Evolutionary conservation across 495 filamentous ascomycete genomes (phyloP).

Genomic region (Pyronema omphalodes): DNA sequence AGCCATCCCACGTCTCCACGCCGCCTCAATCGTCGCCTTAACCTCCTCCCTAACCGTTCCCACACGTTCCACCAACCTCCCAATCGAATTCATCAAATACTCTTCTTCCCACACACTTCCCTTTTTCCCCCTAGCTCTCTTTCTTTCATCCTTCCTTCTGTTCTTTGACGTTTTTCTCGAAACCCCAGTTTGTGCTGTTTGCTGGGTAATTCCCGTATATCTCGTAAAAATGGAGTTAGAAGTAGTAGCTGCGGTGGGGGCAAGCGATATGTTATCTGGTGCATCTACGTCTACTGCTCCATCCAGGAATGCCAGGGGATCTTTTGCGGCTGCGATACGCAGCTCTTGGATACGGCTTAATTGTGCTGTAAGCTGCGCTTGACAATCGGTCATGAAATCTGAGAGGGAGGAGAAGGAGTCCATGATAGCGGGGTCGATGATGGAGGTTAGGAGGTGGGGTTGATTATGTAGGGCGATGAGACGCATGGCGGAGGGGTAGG

Average conservation of each 20-base stretch:
- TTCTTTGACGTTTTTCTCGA: conserved; percentile 69
- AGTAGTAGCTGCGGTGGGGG: conserved; percentile 63
- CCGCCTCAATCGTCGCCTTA: conserved; percentile 47
- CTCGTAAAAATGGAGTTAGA: conserved; percentile 71
- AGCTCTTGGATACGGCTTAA: conserved; percentile 69
- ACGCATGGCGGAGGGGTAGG: conserved; percentile 68
- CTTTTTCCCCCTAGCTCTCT: conserved; percentile 83
- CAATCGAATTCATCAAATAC: conserved; percentile 73
- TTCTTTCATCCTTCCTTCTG: conserved; percentile 72
- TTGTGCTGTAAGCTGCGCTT: conserved; percentile 61
- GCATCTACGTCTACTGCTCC: conserved; percentile 42
- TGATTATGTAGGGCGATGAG: conserved; percentile 17
- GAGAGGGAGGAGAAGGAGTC: conserved; percentile 62
- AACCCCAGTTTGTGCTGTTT: conserved; percentile 45
- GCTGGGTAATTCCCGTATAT: conserved; percentile 55
- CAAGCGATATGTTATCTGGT: conserved; percentile 81
- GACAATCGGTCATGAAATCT: conserved; percentile 83
- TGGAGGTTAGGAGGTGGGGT: conserved; percentile 31
- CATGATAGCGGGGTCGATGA: conserved; percentile 58
- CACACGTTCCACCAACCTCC: conserved; percentile 70
- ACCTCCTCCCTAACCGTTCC: conserved; percentile 50
- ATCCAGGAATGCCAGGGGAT: conserved; percentile 42
- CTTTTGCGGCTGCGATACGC: conserved; percentile 54
- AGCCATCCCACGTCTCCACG: conserved; percentile 64
- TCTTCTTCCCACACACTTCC: conserved; percentile 96